Base-by-base conservation (phyloP, 2,329 filamentous ascomycete species). In the Cordyceps fumosorosea region DNA sequence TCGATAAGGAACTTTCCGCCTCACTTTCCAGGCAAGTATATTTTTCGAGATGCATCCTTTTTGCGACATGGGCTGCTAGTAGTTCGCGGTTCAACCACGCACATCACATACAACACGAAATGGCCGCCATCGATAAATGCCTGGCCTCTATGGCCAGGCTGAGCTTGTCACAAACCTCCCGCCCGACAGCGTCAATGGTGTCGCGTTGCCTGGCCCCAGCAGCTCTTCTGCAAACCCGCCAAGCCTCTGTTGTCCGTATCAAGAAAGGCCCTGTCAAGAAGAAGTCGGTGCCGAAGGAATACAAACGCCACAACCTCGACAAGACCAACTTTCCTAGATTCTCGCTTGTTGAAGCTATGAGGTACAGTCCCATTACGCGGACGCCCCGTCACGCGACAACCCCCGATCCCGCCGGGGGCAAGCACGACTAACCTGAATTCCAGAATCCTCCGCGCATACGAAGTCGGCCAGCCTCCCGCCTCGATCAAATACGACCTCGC, bases 321-420 rank as follows among this genome's bases (percentile, higher is more conserved):
- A 79, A 85, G 66, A 83, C 86, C 50, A 81, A 91, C 42, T 77
- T 77, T 45, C 76, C 76, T 0, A 88, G 90, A 70, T 96, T 89
- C 71, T 85, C 91, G 0, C 81, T 99, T 37, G 89, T 91, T 67
- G 95, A 99, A 79, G 96, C 95, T 18, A 95, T 99, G 86, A 86
- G 93, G 91, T 91, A 77, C 63, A 81, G 64, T 53, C 56, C n/a
- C 24, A 26, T 16, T 24, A 4, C 42, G 18, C 5, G 6, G 12
- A 18, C 20, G 22, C 26, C 26, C n/a, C 20, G 10, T 29, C 58
- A 55, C 51, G 51, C 48, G 57, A 60, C 57, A 34, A 34, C 22
- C 7, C 2, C 26, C n/a, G 57, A 14, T 14, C 16, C 26, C 18
- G 34, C 10, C 11, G 16, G 10, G 34, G 10, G 34, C 32, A 47